Base-by-base conservation (phyloP, 2,329 filamentous ascomycete species). In the Apiospora kogelbergensis region DNA sequence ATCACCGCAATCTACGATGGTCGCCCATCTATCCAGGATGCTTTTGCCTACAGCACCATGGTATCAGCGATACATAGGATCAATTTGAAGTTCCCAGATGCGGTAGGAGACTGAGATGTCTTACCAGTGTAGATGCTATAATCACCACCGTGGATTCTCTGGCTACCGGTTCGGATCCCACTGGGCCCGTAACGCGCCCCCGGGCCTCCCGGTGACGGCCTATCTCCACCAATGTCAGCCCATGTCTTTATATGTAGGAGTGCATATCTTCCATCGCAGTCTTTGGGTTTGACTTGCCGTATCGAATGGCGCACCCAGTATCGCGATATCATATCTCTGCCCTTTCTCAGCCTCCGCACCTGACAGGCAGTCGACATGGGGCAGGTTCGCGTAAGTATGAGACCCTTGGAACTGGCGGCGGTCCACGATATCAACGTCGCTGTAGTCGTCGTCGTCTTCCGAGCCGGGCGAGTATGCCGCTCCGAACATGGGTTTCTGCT, bases 1-100 rank as follows among this genome's bases (percentile, higher is more conserved):
- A 74, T 95, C 93, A 41, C 93, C 93, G 75, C 93, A 95, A 80
- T 95, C 93, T 45, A 93, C 85, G 63, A 95, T 85, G 17, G 82
- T 89, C 0, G 91, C 90, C 90, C 91, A 94, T n/a, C 88, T 90
- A 33, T 84, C 82, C 77, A 93, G 92, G 0, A 91, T 89, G 74
- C 94, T 94, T 68, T 75, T 78, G n/a, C 75, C 80, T 80, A 65
- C 6, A 24, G 9, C 17, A 60, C 67, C 72, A 1, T 70, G 70
- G 68, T 75, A 71, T 68, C 67, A 72, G 66, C 63, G 45, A 60
- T 71, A 68, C 6, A 67, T 37, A 5, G 9, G 15, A 33, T n/a
- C n/a, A n/a, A n/a, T n/a, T n/a, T n/a, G n/a, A n/a, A n/a, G 13
- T 33, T 33, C 33, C 3, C 7, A 30, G 1, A 3, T 24, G 0